These are phyloP conservation scores for Monilinia laxa DNA, from an alignment of 2,329 filamentous ascomycete species.

Conservation along the genomic window DNA sequence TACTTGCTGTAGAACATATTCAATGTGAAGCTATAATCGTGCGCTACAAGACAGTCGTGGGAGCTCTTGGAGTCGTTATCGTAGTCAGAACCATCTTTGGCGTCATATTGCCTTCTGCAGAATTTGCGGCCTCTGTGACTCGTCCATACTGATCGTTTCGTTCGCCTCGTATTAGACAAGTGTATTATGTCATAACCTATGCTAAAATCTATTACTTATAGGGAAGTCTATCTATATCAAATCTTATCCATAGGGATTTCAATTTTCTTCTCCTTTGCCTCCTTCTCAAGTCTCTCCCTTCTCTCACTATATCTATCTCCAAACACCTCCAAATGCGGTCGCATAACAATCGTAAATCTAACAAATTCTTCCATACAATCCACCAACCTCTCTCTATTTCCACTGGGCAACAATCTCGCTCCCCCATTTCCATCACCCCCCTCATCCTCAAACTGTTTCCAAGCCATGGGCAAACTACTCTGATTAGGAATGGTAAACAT, in stretches of 20 bases:
- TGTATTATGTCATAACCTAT: too few relatives aligned
- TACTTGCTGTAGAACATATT: too few relatives aligned
- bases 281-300: slow-evolving; percentile 29
- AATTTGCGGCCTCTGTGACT: too few relatives aligned
- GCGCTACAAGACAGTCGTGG: too few relatives aligned
- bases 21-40: too few relatives aligned
- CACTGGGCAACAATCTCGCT: slow-evolving; percentile 49
- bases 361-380: slow-evolving; percentile 72
- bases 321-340: slow-evolving; percentile 60
- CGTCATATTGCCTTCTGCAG: too few relatives aligned
- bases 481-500: slow-evolving; percentile 69
- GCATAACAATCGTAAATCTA: slow-evolving; percentile 66
- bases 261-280: not conserved
- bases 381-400: slow-evolving; percentile 59
- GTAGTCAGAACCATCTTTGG: too few relatives aligned
- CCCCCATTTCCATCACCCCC: slow-evolving; percentile 46
- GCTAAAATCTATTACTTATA: not conserved
- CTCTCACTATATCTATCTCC: slow-evolving; percentile 63
- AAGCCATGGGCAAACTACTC: slow-evolving; percentile 61
- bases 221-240: not conserved
- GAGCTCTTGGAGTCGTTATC: too few relatives aligned
- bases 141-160: too few relatives aligned
- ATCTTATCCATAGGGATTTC: not conserved
- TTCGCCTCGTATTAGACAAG: too few relatives aligned
- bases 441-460: slow-evolving; percentile 59